These are phyloP conservation scores for Pleurotus platypus DNA, from an alignment of 768 basidiomycete species.

Conservation along the genomic window DNA sequence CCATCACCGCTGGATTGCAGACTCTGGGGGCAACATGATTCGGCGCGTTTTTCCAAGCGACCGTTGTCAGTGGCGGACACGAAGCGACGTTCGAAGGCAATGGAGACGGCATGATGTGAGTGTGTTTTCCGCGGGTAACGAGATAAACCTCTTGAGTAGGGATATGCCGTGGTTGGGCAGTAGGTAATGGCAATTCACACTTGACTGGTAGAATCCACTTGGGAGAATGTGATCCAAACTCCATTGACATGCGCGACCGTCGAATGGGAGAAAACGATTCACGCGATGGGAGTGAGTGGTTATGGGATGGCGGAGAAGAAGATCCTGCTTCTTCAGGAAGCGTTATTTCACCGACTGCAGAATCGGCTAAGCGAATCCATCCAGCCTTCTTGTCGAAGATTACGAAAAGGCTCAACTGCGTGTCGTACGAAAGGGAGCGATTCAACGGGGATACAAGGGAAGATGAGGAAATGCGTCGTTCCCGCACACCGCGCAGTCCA, in stretches of 20 bases:
- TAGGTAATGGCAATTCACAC: slow-evolving; percentile 42
- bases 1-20: slow-evolving; percentile 28
- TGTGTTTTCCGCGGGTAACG: slow-evolving; percentile 65
- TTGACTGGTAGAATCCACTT: slow-evolving; percentile 51
- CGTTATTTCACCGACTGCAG: slow-evolving; percentile 77
- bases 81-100: slow-evolving; percentile 49
- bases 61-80: slow-evolving; percentile 46
- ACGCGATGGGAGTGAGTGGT: slow-evolving; percentile 20
- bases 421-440: slow-evolving; percentile 48
- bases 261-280: slow-evolving; percentile 24
- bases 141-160: slow-evolving; percentile 49
- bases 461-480: slow-evolving; percentile 20
- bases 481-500: slow-evolving; percentile 28
- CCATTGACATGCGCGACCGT: slow-evolving; percentile 36
- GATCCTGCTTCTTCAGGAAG: slow-evolving; percentile 43
- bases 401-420: slow-evolving; percentile 77
- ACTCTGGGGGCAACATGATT: slow-evolving; percentile 51
- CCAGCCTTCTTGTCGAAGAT: slow-evolving; percentile 86
- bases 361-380: slow-evolving; percentile 77
- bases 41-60: slow-evolving; percentile 60
- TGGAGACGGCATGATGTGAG: slow-evolving; percentile 67
- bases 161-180: slow-evolving; percentile 21
- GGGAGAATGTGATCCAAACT: slow-evolving; percentile 21
- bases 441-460: slow-evolving; percentile 24
- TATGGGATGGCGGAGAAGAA: slow-evolving; percentile 16